Evolutionary conservation across 345 rosid genomes (phyloP).

Genomic region (Salix koriyanagi): DNA sequence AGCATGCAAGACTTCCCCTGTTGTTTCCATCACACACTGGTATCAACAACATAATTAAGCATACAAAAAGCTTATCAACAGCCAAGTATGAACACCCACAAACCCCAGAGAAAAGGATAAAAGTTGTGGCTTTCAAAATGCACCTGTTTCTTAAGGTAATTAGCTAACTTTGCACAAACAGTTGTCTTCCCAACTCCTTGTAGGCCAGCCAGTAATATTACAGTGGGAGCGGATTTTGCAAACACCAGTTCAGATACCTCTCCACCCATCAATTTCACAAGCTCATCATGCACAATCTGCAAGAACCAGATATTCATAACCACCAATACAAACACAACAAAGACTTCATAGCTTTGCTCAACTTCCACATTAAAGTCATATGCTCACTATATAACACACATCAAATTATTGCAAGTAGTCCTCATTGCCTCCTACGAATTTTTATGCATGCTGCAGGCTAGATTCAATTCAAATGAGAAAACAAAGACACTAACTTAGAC

Average conservation of each 20-base stretch:
- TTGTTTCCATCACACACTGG: constrained; percentile 1
- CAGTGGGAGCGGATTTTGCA: constrained; percentile 77
- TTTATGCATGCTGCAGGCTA: not conserved
- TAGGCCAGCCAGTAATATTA: constrained; percentile 86
- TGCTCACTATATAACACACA: not conserved
- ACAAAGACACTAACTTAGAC: not conserved
- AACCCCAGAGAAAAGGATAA: not conserved
- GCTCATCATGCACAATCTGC: constrained; percentile 83
- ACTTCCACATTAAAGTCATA: not conserved
- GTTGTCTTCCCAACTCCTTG: constrained; percentile 99
- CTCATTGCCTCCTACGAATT: not conserved
- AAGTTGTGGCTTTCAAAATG: not conserved
- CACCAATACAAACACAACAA: not conserved
- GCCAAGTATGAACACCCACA: not conserved
- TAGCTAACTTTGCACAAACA: constrained; percentile 86
- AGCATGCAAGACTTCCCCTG: constrained; percentile 95
- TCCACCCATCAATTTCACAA: constrained; percentile 97
- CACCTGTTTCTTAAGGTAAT: constrained; percentile 91
- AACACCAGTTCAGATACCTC: constrained; percentile 88
- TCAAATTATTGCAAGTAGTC: not conserved
- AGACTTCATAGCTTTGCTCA: not conserved
- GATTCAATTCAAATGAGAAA: not conserved
- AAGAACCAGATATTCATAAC: constrained; percentile 12
- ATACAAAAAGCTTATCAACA: not conserved
- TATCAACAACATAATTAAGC: constrained; percentile 14